Evolutionary conservation across 2,329 filamentous ascomycete species (phyloP).

Genomic region (Zymoseptoria tritici): DNA sequence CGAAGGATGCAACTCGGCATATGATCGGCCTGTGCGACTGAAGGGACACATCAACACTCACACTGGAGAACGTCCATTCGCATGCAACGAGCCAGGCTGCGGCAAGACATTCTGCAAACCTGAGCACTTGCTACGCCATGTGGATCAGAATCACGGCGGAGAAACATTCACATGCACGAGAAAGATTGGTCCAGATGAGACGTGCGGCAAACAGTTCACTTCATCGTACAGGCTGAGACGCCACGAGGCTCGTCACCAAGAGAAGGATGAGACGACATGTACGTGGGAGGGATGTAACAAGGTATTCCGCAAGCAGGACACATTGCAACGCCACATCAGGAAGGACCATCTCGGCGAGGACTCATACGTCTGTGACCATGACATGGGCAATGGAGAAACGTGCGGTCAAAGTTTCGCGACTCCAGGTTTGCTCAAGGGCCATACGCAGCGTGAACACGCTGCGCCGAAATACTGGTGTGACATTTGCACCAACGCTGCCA

Average conservation of each 20-base stretch:
- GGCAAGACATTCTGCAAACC: constrained; percentile 78
- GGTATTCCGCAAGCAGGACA: constrained; percentile 81
- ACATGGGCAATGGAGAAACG: constrained; percentile 41
- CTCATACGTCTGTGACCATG: constrained; percentile 61
- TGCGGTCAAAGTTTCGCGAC: constrained; percentile 70
- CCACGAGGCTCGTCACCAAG: constrained; percentile 71
- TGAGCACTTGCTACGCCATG: constrained; percentile 77
- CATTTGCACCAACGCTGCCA: constrained; percentile 50
- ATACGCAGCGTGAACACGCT: constrained; percentile 62
- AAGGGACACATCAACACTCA: constrained; percentile 76
- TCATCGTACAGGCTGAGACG: constrained; percentile 70
- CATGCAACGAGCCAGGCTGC: constrained; percentile 63
- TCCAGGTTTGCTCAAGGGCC: constrained; percentile 61
- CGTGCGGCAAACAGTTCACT: constrained; percentile 73
- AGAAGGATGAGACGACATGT: constrained; percentile 49
- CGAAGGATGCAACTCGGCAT: constrained; percentile 69
- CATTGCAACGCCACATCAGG: constrained; percentile 73
- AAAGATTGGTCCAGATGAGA: constrained; percentile 33
- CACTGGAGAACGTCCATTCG: constrained; percentile 73
- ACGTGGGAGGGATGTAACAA: constrained; percentile 62
- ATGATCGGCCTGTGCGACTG: constrained; percentile 77
- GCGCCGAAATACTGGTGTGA: constrained; percentile 66
- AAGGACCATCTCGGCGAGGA: constrained; percentile 65
- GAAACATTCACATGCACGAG: constrained; percentile 65
- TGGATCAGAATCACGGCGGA: constrained; percentile 73